Base-by-base conservation (phyloP, 31 red algal genomes). In the Bonnemaisonia californica region DNA sequence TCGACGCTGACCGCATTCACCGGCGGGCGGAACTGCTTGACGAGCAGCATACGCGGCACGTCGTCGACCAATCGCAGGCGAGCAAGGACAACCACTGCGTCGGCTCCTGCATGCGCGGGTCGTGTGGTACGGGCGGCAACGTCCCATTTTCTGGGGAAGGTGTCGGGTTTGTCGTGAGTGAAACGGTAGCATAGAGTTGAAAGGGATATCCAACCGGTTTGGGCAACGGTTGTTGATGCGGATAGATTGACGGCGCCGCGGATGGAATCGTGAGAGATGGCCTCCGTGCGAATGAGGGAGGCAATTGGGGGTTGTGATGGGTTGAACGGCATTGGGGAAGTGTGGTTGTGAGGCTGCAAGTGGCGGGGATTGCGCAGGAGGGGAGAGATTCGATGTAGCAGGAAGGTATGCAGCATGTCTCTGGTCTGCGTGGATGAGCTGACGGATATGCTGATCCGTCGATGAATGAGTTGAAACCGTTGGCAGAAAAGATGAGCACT, bases 11-110 rank as follows among this genome's bases (percentile, higher is more conserved):
- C 80, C 21, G 74, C 69, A 23, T 65, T 71, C 40, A 85, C 42
- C 42, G 84, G 75, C 16, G 92, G 92, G 2, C 92, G 86, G 59
- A 90, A 95, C 65, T 95, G 92, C 8, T 71, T 61, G 31, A 95
- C 92, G 37, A 95, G 70, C 41, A 95, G 65, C 1, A 89, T 70
- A 21, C 87, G 78, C 32, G 58, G 34, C 22, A 60, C 45, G 58
- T 70, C 69, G 33, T 82, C 87, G 23, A 48, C 78, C 12, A 81
- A 55, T 18, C 67, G 22, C 19, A 90, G 77, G 0, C 70, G 56
- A 7, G 87, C 87, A 23, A 90, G 55, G 4, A 90, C 61, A 4
- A 83, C 77, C 4, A 90, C 87, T 4, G 87, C 87, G 59, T 90
- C 87, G 3, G 71, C 55, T 2, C 34, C 60, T 28, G 70, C 21